Percentiles rank a stretch among this genome's conserved stretches.
These are phyloP conservation scores for Inga oerstediana DNA, from an alignment of 306 rosid genomes.

Conservation along the genomic window DNA sequence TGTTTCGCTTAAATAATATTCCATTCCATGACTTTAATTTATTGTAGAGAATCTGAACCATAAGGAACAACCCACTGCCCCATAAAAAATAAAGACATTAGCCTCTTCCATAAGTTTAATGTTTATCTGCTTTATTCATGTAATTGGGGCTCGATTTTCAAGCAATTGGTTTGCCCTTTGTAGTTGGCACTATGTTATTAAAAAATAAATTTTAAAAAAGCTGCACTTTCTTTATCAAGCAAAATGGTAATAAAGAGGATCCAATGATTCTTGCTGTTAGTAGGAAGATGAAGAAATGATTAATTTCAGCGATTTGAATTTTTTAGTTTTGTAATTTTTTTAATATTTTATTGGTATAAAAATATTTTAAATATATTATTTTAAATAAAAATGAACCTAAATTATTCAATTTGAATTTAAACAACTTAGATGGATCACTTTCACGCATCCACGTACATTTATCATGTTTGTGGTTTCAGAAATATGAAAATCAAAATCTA, in stretches of 20 bases:
- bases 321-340: too few species aligned
- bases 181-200: background rate
- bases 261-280: background rate
- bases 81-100: background rate
- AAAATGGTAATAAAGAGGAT: background rate
- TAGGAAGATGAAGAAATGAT: background rate
- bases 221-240: background rate
- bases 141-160: constrained; percentile 14
- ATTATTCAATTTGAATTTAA: background rate
- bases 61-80: constrained; percentile 14
- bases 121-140: background rate
- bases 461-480: background rate
- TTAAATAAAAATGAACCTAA: background rate
- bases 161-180: background rate
- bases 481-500: background rate
- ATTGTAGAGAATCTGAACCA: constrained; percentile 8
- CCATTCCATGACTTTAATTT: background rate
- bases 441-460: too few species aligned
- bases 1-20: background rate
- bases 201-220: background rate
- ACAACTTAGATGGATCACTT: background rate
- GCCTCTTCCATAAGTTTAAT: background rate
- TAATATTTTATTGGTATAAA: too few species aligned
- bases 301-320: too few species aligned
- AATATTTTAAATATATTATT: too few species aligned